phyloP scores from a whole-genome alignment of 805 yeast species.

The Brettanomyces anomalus region DNA sequence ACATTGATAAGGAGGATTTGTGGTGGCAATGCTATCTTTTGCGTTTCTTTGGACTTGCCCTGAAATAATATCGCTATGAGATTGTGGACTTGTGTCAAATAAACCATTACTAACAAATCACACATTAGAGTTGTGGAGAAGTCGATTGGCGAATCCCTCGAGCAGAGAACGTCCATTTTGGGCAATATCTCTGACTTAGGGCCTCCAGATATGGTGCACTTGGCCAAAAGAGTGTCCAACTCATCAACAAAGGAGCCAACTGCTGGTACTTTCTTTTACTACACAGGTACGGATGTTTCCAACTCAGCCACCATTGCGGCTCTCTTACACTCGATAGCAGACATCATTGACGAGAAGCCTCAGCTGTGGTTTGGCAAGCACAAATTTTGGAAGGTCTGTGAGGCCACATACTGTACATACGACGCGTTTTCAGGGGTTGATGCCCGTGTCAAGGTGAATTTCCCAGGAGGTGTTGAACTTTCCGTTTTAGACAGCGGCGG shows the following conservation, averaged over 20 bases:
- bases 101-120: conserved; percentile 1
- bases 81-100: conserved; percentile 9
- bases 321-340: conserved; percentile 58
- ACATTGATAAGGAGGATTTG: too few species aligned
- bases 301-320: conserved; percentile 75
- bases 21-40: too few species aligned
- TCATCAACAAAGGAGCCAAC: conserved; percentile 16
- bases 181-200: conserved; percentile 58
- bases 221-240: conserved; percentile 28
- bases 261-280: conserved; percentile 64
- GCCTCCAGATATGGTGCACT: conserved; percentile 56
- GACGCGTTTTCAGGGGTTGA: conserved; percentile 56
- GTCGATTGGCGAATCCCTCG: conserved; percentile 41
- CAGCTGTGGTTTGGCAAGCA: conserved; percentile 79
- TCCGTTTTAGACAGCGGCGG: conserved; percentile 43
- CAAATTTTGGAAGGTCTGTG: conserved; percentile 61
- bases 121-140: conserved; percentile 40
- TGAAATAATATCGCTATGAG: too few species aligned
- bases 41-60: too few species aligned
- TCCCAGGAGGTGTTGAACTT: conserved; percentile 67
- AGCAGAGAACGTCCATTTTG: conserved; percentile 55
- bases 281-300: conserved; percentile 68
- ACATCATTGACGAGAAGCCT: conserved; percentile 47
- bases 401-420: conserved; percentile 59
- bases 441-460: conserved; percentile 60